phyloP scores from a whole-genome alignment of 2,329 filamentous ascomycete genomes.

The Epichloe bromicola region DNA sequence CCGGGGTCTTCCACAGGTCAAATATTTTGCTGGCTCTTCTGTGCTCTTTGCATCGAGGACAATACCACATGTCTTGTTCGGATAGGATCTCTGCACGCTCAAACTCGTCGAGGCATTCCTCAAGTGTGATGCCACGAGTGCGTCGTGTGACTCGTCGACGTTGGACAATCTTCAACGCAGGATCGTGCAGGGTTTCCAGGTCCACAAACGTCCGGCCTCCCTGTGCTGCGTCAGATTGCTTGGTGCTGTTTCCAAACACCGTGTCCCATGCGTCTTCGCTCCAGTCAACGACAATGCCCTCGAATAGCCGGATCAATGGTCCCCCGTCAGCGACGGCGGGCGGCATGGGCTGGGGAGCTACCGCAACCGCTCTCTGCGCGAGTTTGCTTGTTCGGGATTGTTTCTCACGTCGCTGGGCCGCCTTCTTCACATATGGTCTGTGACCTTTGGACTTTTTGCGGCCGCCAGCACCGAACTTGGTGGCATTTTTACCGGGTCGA shows the following conservation, averaged over 20 bases:
- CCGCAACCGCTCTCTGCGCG: slow-evolving; percentile 17
- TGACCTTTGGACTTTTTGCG: slow-evolving; percentile 36
- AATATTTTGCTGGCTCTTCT: slow-evolving; percentile 90
- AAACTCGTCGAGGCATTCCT: slow-evolving; percentile 89
- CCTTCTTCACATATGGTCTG: slow-evolving; percentile 36
- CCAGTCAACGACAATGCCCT: slow-evolving; percentile 86
- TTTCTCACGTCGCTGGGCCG: slow-evolving; percentile 34
- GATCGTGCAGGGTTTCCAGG: slow-evolving; percentile 42
- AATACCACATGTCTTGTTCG: slow-evolving; percentile 96
- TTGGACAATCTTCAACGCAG: slow-evolving; percentile 53
- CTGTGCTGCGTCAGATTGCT: slow-evolving; percentile 29
- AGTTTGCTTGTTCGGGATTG: slow-evolving; percentile 25
- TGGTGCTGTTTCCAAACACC: slow-evolving; percentile 46
- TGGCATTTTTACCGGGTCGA: slow-evolving; percentile 10
- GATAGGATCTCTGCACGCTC: slow-evolving; percentile 88
- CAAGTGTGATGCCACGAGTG: slow-evolving; percentile 60
- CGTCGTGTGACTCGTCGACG: slow-evolving; percentile 43
- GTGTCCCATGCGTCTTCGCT: slow-evolving; percentile 52
- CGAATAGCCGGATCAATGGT: slow-evolving; percentile 64
- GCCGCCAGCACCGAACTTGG: slow-evolving; percentile 19
- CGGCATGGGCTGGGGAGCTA: slow-evolving; percentile 24
- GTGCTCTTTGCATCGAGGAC: slow-evolving; percentile 88
- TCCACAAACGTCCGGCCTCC: slow-evolving; percentile 46
- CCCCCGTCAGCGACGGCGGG: slow-evolving; percentile 36
- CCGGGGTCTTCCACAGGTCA: slow-evolving; percentile 91